Evolutionary conservation across 768 basidiomycete species (phyloP), one percentile per base, ranked within the genome.

Genomic region (Leccinum disarticulatum): DNA sequence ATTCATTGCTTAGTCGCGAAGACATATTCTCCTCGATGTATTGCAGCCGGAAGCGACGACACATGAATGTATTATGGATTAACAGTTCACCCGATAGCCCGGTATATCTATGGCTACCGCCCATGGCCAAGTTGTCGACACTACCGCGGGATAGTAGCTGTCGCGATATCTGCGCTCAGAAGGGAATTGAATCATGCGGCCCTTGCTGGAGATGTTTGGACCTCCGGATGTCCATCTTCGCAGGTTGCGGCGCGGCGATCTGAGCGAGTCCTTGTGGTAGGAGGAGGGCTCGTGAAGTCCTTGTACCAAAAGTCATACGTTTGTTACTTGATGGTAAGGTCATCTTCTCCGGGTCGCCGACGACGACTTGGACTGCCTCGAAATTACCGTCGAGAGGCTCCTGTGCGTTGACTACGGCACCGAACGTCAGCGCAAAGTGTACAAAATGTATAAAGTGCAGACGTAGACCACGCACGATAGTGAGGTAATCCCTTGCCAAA

Each of bases 401-500:
- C 58, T 85, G 77, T 6, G 77, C 75, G 56, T 83, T 80, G 55
- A 90, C 88, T 90, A 49, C 9, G 36, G 6, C 56, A 35, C 14
- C 27, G 52, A 36, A 52, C 43, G 36, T 62, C 25, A 56, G 57
- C 6, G 43, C 50, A 56, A 13, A 54, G 6, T 22, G 38, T 38
- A 57, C 35, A 5, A 54, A 54, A 5, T 22, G 38, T 38, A 57
- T 31, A 5, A 54, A 22, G 19, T 31, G 27, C 13, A 28, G 15
- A 56, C 25, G 47, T 53, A 17, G 38, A 35, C 15, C 31, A 74
- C 88, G 75, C 62, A 91, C 90, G 75, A 70, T 87, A 86, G 22
- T 80, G 81, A 58, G 80, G 73, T 59, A 93, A 76, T 25, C 90
- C 90, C 71, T 88, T 90, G 58, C 87, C 88, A 65, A 92, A 92